Evolutionary conservation across 176 grass and related monocot genomes (phyloP).

Genomic region (Oryza officinalis): DNA sequence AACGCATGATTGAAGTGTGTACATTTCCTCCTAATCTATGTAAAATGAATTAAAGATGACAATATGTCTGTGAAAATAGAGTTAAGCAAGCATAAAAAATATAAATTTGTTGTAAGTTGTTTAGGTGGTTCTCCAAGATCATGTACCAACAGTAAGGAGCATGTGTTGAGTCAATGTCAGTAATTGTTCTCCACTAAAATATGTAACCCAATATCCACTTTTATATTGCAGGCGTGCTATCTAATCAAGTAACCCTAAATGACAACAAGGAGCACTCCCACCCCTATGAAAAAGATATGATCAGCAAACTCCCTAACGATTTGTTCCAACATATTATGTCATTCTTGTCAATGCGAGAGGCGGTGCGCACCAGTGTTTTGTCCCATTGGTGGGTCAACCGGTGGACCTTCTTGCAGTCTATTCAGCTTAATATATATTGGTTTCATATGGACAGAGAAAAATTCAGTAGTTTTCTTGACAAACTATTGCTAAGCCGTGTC

Average conservation of each 20-base stretch:
- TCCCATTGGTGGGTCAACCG: neutral
- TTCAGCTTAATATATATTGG: neutral
- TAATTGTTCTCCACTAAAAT: neutral
- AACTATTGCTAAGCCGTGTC: neutral
- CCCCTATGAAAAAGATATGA: neutral
- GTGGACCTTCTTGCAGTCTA: neutral
- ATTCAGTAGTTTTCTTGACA: constrained; percentile 6
- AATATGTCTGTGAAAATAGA: neutral
- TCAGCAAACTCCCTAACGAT: neutral
- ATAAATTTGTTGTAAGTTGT: neutral
- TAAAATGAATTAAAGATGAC: neutral
- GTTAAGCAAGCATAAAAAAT: neutral
- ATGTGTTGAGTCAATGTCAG: neutral
- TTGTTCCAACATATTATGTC: neutral
- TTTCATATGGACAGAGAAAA: neutral
- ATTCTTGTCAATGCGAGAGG: neutral
- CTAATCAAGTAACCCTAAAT: neutral
- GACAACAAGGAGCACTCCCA: neutral
- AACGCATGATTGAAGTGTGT: neutral
- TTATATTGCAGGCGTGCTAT: neutral
- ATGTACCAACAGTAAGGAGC: neutral
- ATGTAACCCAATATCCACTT: neutral
- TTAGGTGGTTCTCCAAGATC: neutral
- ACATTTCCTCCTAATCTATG: too few species aligned
- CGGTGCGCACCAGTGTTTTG: neutral